Conservation (phyloP, 1,139 yeast genomes). For the Meyerozyma carpophila region DNA sequence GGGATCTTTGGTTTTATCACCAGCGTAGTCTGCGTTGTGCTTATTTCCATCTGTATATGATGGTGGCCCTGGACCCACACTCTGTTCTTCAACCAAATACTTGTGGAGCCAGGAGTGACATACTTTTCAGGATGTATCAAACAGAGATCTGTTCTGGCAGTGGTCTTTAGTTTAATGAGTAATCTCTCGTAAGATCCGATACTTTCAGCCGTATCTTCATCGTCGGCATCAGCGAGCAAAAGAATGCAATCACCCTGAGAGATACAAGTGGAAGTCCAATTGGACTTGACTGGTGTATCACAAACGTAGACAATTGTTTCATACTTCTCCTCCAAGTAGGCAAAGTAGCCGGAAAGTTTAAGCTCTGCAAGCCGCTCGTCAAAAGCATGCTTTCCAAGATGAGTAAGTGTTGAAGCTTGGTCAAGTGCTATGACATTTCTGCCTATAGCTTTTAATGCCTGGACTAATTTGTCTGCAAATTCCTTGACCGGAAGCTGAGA, state of each 20-base stretch:
- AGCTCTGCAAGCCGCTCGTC: slow-evolving; percentile 74
- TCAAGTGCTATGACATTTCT: slow-evolving; percentile 72
- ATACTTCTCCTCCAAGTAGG: slow-evolving; percentile 84
- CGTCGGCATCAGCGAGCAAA: slow-evolving; percentile 62
- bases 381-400: slow-evolving; percentile 89
- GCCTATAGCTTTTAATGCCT: slow-evolving; percentile 68
- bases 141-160: slow-evolving; percentile 85
- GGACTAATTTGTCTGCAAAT: slow-evolving; percentile 69
- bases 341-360: slow-evolving; percentile 82
- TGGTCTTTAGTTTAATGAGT: slow-evolving; percentile 68
- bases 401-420: slow-evolving; percentile 74
- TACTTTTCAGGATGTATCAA: slow-evolving; percentile 76
- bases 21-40: slow-evolving; percentile 11
- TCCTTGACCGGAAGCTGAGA: slow-evolving; percentile 78
- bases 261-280: slow-evolving; percentile 91
- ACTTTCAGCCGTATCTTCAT: slow-evolving; percentile 57
- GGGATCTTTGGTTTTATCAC: slow-evolving; percentile 16
- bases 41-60: slow-evolving; percentile 64
- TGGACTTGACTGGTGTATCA: slow-evolving; percentile 75
- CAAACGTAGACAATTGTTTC: slow-evolving; percentile 85
- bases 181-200: slow-evolving; percentile 84
- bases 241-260: slow-evolving; percentile 91
- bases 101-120: slow-evolving; percentile 82
- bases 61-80: slow-evolving; percentile 93
- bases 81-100: slow-evolving; percentile 76